These are phyloP conservation scores for Lithospermum erythrorhizon DNA, from an alignment of 257 asterid genomes.

Conservation along the genomic window DNA sequence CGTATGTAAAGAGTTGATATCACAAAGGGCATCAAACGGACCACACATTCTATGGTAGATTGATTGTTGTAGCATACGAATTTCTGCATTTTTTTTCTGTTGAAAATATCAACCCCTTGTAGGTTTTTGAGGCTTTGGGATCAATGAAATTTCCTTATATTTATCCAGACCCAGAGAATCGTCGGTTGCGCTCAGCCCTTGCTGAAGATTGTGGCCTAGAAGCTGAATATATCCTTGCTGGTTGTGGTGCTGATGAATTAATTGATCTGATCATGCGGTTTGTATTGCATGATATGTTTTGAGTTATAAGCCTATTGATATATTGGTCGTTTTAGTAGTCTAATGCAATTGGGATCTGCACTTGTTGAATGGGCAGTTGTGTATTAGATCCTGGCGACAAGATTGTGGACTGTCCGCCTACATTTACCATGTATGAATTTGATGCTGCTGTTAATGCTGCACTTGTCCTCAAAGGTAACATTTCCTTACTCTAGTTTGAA, in stretches of 20 bases:
- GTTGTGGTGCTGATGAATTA: slow-evolving; percentile 98
- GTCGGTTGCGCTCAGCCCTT: slow-evolving; percentile 78
- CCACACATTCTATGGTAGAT: background rate
- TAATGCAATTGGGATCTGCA: slow-evolving; percentile 4
- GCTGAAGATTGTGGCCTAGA: slow-evolving; percentile 94
- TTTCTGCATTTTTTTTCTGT: background rate
- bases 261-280: slow-evolving; percentile 96
- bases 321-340: slow-evolving; percentile 1
- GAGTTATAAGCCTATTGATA: background rate
- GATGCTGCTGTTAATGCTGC: slow-evolving; percentile 98
- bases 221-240: slow-evolving; percentile 78
- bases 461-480: slow-evolving; percentile 66
- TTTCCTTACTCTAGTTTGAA: background rate
- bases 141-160: slow-evolving; percentile 78
- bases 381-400: slow-evolving; percentile 90
- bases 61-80: background rate
- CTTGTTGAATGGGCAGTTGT: slow-evolving; percentile 40
- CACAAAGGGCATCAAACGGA: background rate
- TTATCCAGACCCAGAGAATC: slow-evolving; percentile 98
- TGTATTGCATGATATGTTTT: slow-evolving; percentile 10
- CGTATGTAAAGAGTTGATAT: background rate
- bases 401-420: slow-evolving; percentile 95
- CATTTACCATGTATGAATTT: slow-evolving; percentile 95
- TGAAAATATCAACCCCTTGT: slow-evolving; percentile 17
- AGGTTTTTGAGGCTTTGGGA: slow-evolving; percentile 93